These are phyloP conservation scores for Truncatella angustata DNA, from an alignment of 2,329 filamentous ascomycete genomes.

Conservation along the genomic window DNA sequence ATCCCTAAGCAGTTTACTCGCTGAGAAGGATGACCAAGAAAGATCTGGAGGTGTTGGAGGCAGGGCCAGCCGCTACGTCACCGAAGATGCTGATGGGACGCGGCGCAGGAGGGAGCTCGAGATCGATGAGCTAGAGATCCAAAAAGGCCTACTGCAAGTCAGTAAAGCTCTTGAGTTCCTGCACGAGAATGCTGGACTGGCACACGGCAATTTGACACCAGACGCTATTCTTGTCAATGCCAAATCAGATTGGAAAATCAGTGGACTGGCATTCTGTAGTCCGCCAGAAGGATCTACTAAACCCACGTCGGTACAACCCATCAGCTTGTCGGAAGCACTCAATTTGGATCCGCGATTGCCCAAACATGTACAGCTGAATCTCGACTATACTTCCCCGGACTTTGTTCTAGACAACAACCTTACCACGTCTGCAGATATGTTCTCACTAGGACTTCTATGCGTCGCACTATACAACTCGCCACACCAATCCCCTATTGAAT, in stretches of 20 bases:
- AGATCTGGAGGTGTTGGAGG: constrained; percentile 65
- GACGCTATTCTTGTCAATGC: constrained; percentile 92
- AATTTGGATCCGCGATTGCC: constrained; percentile 85
- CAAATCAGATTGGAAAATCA: constrained; percentile 99
- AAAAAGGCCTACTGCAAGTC: constrained; percentile 91
- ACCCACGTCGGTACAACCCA: constrained; percentile 72
- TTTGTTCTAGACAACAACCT: constrained; percentile 91
- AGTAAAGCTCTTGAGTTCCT: constrained; percentile 93
- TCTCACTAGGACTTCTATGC: constrained; percentile 85
- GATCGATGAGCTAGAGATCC: constrained; percentile 95
- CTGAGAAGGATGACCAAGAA: constrained; percentile 89
- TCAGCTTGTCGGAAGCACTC: constrained; percentile 79
- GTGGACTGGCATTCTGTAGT: constrained; percentile 86
- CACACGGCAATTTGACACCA: constrained; percentile 92
- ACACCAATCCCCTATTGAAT: constrained; percentile 81
- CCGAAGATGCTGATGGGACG: constrained; percentile 74
- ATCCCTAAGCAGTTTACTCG: constrained; percentile 77
- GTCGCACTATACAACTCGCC: constrained; percentile 94
- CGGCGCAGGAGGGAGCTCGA: constrained; percentile 77
- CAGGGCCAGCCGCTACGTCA: constrained; percentile 74
- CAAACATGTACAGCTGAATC: constrained; percentile 77
- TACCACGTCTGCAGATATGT: constrained; percentile 83
- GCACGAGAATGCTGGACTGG: constrained; percentile 89
- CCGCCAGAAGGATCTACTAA: constrained; percentile 74
- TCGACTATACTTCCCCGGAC: constrained; percentile 93